These are phyloP conservation scores for Monilinia fructicola DNA, from an alignment of 2,329 filamentous ascomycete species.

Conservation along the genomic window DNA sequence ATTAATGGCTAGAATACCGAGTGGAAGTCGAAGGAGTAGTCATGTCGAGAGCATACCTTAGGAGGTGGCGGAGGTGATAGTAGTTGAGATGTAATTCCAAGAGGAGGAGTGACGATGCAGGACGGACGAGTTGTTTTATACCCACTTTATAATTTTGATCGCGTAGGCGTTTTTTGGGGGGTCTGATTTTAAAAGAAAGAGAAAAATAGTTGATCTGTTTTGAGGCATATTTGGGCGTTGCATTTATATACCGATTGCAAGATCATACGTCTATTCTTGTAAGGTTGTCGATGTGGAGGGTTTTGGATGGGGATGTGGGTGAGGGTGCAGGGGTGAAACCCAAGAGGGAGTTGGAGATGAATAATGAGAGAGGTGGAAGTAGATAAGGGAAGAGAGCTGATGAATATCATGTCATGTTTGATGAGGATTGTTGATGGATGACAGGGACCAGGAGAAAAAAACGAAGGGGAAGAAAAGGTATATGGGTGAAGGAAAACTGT, in stretches of 20 bases:
- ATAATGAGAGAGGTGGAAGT: neutral
- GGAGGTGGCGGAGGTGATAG: neutral
- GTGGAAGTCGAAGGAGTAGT: neutral
- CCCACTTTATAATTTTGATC: slow-evolving; percentile 6
- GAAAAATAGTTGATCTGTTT: neutral
- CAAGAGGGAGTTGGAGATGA: neutral
- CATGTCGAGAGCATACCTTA: neutral
- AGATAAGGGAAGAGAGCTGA: neutral
- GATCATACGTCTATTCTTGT: neutral
- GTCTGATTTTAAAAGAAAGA: neutral
- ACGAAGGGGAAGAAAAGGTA: neutral
- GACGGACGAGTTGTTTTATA: slow-evolving; percentile 10
- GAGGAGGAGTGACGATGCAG: neutral
- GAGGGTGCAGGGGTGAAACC: neutral
- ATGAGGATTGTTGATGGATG: slow-evolving; percentile 6
- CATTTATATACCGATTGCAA: slow-evolving; percentile 14
- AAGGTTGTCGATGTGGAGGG: neutral
- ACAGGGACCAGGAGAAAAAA: neutral
- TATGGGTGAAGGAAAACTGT: neutral
- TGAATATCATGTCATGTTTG: slow-evolving; percentile 12
- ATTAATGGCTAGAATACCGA: slow-evolving; percentile 1
- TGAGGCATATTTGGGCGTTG: slow-evolving; percentile 1
- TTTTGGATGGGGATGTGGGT: neutral
- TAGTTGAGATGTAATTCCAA: neutral
- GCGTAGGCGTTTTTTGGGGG: neutral